Base-by-base conservation (phyloP, 2,329 filamentous ascomycete genomes). In the Aspergillus oerlinghausenensis region DNA sequence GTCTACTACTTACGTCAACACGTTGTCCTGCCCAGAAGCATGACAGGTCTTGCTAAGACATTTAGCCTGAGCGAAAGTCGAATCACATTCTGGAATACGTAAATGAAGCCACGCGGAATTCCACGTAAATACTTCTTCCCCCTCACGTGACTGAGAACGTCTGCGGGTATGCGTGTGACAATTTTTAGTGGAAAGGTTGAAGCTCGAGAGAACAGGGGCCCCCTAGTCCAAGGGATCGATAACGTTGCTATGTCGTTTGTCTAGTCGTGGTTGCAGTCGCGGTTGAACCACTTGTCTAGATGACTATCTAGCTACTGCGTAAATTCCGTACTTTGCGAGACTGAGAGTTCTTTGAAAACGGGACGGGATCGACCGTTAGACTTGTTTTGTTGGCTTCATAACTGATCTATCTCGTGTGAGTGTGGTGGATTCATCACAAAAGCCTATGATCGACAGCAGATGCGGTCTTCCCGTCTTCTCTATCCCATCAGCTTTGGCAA, bases 121-220 rank as follows among this genome's bases (percentile, higher is more conserved):
- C 32, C 56, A 28, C 45, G 21, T 40, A 21, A 28, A 47, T 47
- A 38, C 32, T 17, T 7, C 25, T 38, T 5, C 1, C 17, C 14
- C 1, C 17, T 55, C 62, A 65, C 63, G 63, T 65, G 63, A 65
- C 42, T 21, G 49, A 58, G 32, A 26, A 32, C 52, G 51, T 52
- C 60, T 65, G 63, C 63, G 63, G 63, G 61, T 60, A 56, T 25
- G 55, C 58, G 54, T 56, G 17, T 56, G 58, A 52, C 51, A 53
- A 58, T 8, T 23, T 14, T 14, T 5, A 23, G 29, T 7, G 19
- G 32, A 25, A 47, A 40, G 45, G 32, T 17, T 35, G 32, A 7
- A 38, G 32, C 14, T 38, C 5, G 32, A 47, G 21, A 23, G 43
- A 47, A 17, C 43, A 47, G 43, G 43, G 43, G 25, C 6, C 42